Evolutionary conservation across 1,284 basidiomycete genomes (phyloP).

Genomic region (Porphyrellus sp.): DNA sequence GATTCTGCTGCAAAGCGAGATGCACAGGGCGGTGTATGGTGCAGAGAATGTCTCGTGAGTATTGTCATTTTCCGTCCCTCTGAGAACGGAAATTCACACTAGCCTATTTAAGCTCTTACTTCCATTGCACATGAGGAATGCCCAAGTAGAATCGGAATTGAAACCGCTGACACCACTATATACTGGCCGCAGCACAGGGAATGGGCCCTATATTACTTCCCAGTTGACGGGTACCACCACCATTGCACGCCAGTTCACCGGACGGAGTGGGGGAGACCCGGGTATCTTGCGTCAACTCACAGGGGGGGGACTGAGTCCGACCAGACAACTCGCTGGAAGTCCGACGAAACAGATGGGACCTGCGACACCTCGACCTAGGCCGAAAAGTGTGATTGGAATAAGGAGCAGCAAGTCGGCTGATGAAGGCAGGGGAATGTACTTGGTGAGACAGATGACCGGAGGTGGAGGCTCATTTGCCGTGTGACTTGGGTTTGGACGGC

Average conservation of each 20-base stretch:
- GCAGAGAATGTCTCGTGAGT: constrained; percentile 75
- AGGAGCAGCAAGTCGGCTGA: constrained; percentile 54
- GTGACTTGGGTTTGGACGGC: constrained; percentile 14
- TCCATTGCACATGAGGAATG: constrained; percentile 44
- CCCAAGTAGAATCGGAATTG: constrained; percentile 43
- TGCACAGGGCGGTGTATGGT: constrained; percentile 70
- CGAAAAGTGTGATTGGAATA: constrained; percentile 64
- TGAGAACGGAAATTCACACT: constrained; percentile 9
- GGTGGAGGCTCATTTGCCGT: constrained; percentile 32
- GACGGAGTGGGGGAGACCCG: constrained; percentile 47
- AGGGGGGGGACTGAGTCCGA: constrained; percentile 63
- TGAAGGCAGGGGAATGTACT: constrained; percentile 62
- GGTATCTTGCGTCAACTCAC: constrained; percentile 57
- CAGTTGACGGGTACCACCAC: constrained; percentile 70
- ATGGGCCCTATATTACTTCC: constrained; percentile 38
- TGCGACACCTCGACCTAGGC: constrained; percentile 42
- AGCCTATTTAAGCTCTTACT: constrained; percentile 51
- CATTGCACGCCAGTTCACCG: constrained; percentile 72
- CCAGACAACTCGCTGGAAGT: constrained; percentile 47
- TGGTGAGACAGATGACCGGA: constrained; percentile 71
- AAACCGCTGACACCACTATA: constrained; percentile 45
- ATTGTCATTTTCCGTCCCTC: constrained; percentile 5
- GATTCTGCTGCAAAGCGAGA: constrained; percentile 80
- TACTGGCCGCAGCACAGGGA: constrained; percentile 42
- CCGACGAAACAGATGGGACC: constrained; percentile 55